Evolutionary conservation across 2,329 filamentous ascomycete genomes (phyloP).

Genomic region (Penicillium sp.): DNA sequence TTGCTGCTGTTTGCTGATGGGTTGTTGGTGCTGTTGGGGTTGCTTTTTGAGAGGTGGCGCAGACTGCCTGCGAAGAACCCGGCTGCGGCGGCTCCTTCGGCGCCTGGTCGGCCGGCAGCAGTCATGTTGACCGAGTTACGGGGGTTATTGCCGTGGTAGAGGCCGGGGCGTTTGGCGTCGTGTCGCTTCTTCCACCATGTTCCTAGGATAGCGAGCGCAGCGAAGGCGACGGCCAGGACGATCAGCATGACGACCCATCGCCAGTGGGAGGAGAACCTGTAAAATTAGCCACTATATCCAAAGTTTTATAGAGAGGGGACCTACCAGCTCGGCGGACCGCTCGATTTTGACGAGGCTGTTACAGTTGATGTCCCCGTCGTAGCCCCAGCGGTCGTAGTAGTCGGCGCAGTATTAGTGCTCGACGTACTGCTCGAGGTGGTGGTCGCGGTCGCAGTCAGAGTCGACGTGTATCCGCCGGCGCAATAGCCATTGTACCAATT

Average conservation of each 20-base stretch:
- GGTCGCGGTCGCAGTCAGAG: constrained; percentile 24
- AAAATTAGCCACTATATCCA: neutral
- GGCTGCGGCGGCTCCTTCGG: constrained; percentile 20
- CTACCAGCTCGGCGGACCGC: constrained; percentile 9
- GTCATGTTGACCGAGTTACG: neutral
- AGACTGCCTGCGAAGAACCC: constrained; percentile 19
- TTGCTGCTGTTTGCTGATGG: constrained; percentile 9
- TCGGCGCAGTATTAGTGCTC: constrained; percentile 11
- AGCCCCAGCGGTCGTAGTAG: neutral
- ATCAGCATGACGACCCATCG: constrained; percentile 81
- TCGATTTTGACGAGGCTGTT: neutral
- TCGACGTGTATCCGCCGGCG: constrained; percentile 28
- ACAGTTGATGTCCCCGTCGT: neutral
- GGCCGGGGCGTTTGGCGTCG: constrained; percentile 53
- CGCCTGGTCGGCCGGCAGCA: neutral
- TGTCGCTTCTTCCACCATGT: constrained; percentile 71
- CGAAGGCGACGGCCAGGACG: constrained; percentile 66
- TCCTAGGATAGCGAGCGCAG: constrained; percentile 62
- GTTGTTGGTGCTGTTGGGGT: constrained; percentile 1
- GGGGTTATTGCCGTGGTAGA: constrained; percentile 27
- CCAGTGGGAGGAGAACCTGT: constrained; percentile 66
- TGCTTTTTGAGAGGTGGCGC: constrained; percentile 13
- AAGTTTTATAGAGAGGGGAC: neutral
- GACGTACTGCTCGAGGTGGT: constrained; percentile 17
- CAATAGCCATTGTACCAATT: constrained; percentile 70